A percentile compares a stretch with the other conserved stretches of the same genome.
Evolutionary conservation across 1,284 basidiomycete genomes (phyloP).

Genomic region (Pyrrhoderma lamaoense): DNA sequence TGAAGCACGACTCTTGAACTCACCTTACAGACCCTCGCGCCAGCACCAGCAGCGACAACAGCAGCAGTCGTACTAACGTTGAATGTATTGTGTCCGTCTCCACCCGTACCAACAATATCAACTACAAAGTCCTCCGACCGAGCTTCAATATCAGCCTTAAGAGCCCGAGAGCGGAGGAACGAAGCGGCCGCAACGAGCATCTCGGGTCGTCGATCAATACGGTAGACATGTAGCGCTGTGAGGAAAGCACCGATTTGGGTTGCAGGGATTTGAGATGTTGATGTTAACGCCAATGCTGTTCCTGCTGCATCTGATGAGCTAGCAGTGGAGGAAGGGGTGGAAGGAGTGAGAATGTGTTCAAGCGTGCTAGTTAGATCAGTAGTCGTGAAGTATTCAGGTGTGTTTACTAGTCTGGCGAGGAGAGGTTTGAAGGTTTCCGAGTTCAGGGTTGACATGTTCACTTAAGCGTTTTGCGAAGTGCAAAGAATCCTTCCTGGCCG

Average conservation of each 20-base stretch:
- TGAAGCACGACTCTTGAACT: constrained; percentile 19
- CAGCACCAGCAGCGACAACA: constrained; percentile 91
- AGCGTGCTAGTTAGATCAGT: constrained; percentile 67
- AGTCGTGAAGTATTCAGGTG: constrained; percentile 67
- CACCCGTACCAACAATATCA: constrained; percentile 77
- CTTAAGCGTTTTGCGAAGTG: no score
- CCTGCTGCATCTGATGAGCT: no score
- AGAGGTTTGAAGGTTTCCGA: constrained; percentile 68
- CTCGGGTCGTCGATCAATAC: constrained; percentile 67
- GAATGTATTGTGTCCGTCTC: constrained; percentile 95
- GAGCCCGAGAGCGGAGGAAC: constrained; percentile 60
- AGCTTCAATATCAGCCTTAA: constrained; percentile 53
- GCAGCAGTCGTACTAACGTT: constrained; percentile 96
- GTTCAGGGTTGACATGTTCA: no score
- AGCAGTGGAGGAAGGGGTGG: constrained; percentile 33
- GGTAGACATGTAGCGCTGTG: constrained; percentile 72
- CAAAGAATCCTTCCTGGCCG: no score
- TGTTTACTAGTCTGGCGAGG: constrained; percentile 69
- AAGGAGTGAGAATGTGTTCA: constrained; percentile 52
- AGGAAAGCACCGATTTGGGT: constrained; percentile 80
- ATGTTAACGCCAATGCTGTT: no score
- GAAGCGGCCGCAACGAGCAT: constrained; percentile 72
- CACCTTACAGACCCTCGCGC: constrained; percentile 90
- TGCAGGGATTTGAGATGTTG: constrained; percentile 51
- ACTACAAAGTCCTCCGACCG: constrained; percentile 59